phyloP scores from a whole-genome alignment of 305 asterid species.

The Solanum hybrid region DNA sequence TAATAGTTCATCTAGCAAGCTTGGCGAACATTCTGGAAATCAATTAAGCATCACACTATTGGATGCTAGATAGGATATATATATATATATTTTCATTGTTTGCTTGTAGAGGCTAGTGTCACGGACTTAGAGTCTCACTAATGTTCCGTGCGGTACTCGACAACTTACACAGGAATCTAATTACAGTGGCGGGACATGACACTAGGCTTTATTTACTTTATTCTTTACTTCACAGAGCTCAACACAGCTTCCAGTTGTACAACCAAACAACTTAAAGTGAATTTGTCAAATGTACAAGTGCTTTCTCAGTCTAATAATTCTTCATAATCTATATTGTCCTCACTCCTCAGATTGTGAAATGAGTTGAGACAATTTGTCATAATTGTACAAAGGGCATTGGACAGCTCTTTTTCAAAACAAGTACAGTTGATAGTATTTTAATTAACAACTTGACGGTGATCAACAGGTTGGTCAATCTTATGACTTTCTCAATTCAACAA shows the following conservation, averaged over 20 bases:
- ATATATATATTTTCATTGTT: neutral
- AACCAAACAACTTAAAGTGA: neutral
- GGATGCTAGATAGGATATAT: neutral
- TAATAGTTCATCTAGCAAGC: neutral
- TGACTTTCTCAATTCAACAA: neutral
- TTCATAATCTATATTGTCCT: neutral
- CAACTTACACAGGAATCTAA: neutral
- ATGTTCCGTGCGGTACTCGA: neutral
- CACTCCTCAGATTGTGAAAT: neutral
- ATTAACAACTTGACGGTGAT: neutral
- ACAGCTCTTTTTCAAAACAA: neutral
- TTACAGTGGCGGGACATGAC: neutral
- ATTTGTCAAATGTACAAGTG: neutral
- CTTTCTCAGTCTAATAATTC: neutral
- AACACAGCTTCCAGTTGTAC: neutral
- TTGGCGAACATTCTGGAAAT: conserved; percentile 4
- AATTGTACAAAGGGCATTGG: neutral
- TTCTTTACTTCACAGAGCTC: neutral
- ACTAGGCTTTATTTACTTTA: neutral
- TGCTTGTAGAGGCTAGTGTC: neutral
- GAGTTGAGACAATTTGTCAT: neutral
- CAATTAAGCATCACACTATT: neutral
- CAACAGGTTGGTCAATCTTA: neutral
- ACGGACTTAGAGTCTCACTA: neutral
- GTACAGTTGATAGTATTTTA: neutral